These are phyloP conservation scores for Discostella stelligera DNA, from an alignment of 352 stramenopile species.

Conservation along the genomic window DNA sequence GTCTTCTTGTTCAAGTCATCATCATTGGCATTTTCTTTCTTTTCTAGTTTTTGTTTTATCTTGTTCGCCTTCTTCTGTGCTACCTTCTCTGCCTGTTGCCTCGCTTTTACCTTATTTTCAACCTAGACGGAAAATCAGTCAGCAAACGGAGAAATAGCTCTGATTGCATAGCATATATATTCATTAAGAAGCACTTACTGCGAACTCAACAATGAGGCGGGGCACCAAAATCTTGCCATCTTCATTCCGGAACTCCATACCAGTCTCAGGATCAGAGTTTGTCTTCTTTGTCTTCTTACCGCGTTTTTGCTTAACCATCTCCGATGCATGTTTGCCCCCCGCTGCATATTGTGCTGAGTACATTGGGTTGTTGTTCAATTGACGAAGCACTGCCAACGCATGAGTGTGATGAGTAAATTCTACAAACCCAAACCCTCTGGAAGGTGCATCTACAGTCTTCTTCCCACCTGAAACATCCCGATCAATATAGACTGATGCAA, in stretches of 20 bases:
- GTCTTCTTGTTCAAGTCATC: neutral
- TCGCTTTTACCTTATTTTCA: conserved; percentile 80
- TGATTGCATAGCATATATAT: neutral
- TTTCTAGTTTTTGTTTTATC: conserved; percentile 67
- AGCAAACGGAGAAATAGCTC: conserved; percentile 1
- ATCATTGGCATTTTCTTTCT: conserved; percentile 29
- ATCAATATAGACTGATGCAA: conserved; percentile 79
- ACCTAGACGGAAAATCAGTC: conserved; percentile 41
- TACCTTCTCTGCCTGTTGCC: conserved; percentile 76
- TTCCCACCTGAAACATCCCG: conserved; percentile 57
- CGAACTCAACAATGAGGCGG: conserved; percentile 81
- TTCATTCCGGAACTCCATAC: conserved; percentile 50
- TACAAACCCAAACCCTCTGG: conserved; percentile 92
- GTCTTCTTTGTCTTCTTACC: conserved; percentile 48
- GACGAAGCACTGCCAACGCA: conserved; percentile 91
- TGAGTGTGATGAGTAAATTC: conserved; percentile 95
- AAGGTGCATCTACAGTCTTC: conserved; percentile 44
- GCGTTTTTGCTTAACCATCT: conserved; percentile 48
- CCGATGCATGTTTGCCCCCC: conserved; percentile 54
- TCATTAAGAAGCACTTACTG: conserved; percentile 47
- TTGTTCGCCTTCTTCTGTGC: conserved; percentile 70
- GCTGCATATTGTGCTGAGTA: conserved; percentile 83
- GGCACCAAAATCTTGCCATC: conserved; percentile 61
- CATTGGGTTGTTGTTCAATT: conserved; percentile 96
- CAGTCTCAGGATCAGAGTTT: conserved; percentile 20